Percentiles rank a stretch among this genome's conserved stretches.
These are phyloP conservation scores for Leccinum broughii DNA, from an alignment of 768 basidiomycete genomes.

Conservation along the genomic window DNA sequence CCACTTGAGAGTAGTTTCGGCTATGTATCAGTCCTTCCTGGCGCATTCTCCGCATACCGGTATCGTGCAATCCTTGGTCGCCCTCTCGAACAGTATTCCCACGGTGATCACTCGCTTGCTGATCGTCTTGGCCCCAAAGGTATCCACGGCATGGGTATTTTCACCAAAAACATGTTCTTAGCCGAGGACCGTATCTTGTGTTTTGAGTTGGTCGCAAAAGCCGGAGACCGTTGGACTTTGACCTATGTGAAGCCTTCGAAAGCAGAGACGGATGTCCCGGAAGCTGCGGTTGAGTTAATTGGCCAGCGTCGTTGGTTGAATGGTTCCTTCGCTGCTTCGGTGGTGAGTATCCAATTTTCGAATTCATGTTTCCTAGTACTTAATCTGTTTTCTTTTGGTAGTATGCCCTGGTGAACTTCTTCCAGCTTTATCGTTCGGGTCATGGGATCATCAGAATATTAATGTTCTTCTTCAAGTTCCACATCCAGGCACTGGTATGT, in stretches of 20 bases:
- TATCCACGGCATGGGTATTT: constrained; percentile 95
- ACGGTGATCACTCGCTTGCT: constrained; percentile 86
- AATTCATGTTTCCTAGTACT: background rate
- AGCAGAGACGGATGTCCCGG: constrained; percentile 96
- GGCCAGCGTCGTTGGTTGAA: constrained; percentile 97
- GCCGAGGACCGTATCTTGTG: constrained; percentile 97
- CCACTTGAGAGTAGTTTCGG: constrained; percentile 95
- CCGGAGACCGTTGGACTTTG: constrained; percentile 82
- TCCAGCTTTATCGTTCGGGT: constrained; percentile 79
- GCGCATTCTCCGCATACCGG: constrained; percentile 97
- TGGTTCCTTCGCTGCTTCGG: constrained; percentile 87
- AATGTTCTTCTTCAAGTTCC: constrained; percentile 84
- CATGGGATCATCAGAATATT: constrained; percentile 73
- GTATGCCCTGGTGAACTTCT: constrained; percentile 92
- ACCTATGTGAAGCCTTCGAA: constrained; percentile 93
- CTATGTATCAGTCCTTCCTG: constrained; percentile 92
- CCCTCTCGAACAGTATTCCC: constrained; percentile 83
- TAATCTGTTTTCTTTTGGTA: constrained; percentile 31
- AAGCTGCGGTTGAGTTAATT: constrained; percentile 90
- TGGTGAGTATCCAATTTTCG: constrained; percentile 49
- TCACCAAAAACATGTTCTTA: constrained; percentile 90
- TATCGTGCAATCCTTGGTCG: constrained; percentile 88
- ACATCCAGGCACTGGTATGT: constrained; percentile 85
- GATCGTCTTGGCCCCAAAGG: constrained; percentile 92
- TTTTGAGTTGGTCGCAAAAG: constrained; percentile 95